Evolutionary conservation across 192 early-diverging fungal species (phyloP), one percentile per base, ranked within the genome.

Genomic region (Backusella australiensis): DNA sequence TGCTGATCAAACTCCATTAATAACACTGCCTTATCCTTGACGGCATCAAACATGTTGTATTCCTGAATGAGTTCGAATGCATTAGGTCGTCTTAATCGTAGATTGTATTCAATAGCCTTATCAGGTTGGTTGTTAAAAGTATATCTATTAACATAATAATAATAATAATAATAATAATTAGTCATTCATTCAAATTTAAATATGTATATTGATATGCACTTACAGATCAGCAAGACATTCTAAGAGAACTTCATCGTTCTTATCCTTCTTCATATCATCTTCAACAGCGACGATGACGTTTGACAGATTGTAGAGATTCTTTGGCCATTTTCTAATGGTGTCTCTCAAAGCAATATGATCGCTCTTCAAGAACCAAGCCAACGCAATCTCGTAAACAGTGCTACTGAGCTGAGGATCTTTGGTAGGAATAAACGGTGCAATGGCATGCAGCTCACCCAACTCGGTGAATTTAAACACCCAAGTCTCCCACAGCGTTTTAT

Each of bases 381-480:
- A 81, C 2, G 97, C 90, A 78, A 98, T 90, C 78, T 98, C 96
- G 75, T 99, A 99, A 1, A 94, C 87, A 0, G 92, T 90, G 65
- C 83, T 89, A 21, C 89, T 89, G 23, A 99, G 85, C 71, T 88
- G 90, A n/a, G 94, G 91, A 6, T 90, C 81, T 14, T 83, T 79
- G 11, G 88, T 89, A 12, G 98, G 98, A 44, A 99, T 93, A 82
- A 84, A 88, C 46, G 87, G 88, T 0, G 91, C 86, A 69, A 97
- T 92, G 19, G 80, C 88, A 83, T 91, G 81, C 52, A 99, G 83
- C 67, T 96, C 86, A 12, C 90, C 81, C 44, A 89, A 83, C 39
- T 96, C 92, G 12, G 92, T 90, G 85, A 99, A 98, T n/a, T 82
- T 88, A 79, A 92, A 94, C 4, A 99, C 85, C 97, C 96, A 97